These are phyloP conservation scores for Cladosporium colombiae DNA, from an alignment of 2,329 filamentous ascomycete species.

Conservation along the genomic window DNA sequence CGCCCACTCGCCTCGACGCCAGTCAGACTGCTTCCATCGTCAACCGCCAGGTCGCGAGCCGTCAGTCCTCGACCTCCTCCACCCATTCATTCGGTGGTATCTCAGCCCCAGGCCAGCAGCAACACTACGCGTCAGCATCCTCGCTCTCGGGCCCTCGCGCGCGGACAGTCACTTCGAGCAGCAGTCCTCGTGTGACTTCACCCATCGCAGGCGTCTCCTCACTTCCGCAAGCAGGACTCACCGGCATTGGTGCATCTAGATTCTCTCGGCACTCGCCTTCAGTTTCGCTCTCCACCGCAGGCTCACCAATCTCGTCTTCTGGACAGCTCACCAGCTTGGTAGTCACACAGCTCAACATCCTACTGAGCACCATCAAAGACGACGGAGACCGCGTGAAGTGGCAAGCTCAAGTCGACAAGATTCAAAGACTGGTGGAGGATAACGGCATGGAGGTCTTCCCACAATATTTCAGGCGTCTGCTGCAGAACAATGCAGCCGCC, in stretches of 20 bases:
- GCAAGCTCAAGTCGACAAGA: conserved; percentile 86
- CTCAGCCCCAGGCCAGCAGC: conserved; percentile 55
- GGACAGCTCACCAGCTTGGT: conserved; percentile 80
- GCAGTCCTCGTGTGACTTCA: conserved; percentile 56
- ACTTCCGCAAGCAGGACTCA: conserved; percentile 49
- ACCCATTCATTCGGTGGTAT: conserved; percentile 52
- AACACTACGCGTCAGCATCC: conserved; percentile 52
- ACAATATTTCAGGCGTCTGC: conserved; percentile 90
- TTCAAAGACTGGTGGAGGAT: conserved; percentile 93
- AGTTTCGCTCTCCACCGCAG: conserved; percentile 41
- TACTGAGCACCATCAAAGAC: conserved; percentile 92
- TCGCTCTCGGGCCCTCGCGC: conserved; percentile 58
- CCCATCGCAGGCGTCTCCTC: conserved; percentile 55
- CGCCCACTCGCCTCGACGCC: conserved; percentile 55
- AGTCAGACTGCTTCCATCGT: conserved; percentile 54
- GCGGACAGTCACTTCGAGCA: conserved; percentile 57
- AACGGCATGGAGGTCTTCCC: conserved; percentile 99
- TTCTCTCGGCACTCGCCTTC: conserved; percentile 62
- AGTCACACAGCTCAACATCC: conserved; percentile 89
- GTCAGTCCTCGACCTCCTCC: conserved; percentile 57
- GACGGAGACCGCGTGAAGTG: conserved; percentile 90
- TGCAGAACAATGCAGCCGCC: conserved; percentile 85
- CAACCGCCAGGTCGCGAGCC: conserved; percentile 53
- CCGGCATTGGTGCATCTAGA: conserved; percentile 57
- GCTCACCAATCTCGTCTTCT: conserved; percentile 46